These are phyloP conservation scores for Ettlia oleoabundans DNA, from an alignment of 139 green algal species.

Conservation along the genomic window DNA sequence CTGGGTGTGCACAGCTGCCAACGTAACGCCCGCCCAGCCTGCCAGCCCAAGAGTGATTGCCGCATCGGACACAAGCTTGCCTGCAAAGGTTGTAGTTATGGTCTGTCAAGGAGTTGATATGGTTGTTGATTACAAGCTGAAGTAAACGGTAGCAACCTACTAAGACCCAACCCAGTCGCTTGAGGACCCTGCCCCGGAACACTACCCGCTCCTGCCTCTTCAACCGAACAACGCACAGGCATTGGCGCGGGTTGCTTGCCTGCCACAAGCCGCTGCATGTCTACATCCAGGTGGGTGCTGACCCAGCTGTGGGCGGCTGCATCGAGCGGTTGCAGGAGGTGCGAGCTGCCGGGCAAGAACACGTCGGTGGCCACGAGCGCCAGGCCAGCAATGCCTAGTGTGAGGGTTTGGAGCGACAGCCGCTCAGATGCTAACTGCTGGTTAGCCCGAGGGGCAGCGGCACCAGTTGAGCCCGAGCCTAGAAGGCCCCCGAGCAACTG, in stretches of 20 bases:
- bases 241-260: too few relatives aligned
- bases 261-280: background rate
- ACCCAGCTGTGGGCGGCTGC: background rate
- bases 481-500: too few relatives aligned
- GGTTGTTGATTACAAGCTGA: background rate
- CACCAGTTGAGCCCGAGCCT: too few relatives aligned
- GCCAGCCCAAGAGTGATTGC: constrained; percentile 4
- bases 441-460: too few relatives aligned
- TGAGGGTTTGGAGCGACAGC: background rate
- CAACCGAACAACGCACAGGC: too few relatives aligned
- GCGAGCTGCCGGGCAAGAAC: background rate
- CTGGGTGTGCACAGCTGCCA: background rate
- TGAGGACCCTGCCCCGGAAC: too few relatives aligned
- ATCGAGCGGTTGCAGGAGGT: background rate
- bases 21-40: constrained; percentile 20
- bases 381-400: too few relatives aligned
- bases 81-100: background rate
- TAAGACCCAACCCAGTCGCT: too few relatives aligned
- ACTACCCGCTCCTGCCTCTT: too few relatives aligned
- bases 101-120: background rate
- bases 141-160: too few relatives aligned
- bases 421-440: too few relatives aligned
- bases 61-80: constrained; percentile 25
- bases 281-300: background rate
- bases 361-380: background rate